These are phyloP conservation scores for Vanrija pseudolonga DNA, from an alignment of 1,284 basidiomycete species.

Conservation along the genomic window DNA sequence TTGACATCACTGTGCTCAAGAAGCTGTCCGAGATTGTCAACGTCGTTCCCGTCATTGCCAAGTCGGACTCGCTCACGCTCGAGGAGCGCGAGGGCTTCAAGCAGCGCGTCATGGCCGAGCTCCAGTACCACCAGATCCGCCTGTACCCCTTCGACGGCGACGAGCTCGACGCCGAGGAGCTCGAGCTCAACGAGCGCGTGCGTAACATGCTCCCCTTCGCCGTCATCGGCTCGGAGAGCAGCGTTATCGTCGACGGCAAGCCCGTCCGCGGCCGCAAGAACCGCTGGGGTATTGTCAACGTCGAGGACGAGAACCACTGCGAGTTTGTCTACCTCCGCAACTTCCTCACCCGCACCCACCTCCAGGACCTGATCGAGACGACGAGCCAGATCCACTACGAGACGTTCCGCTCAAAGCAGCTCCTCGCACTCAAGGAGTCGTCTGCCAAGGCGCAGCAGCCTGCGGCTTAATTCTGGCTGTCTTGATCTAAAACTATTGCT, in stretches of 20 bases:
- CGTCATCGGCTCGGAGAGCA: conserved; percentile 90
- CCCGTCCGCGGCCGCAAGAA: conserved; percentile 93
- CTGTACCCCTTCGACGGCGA: conserved; percentile 97
- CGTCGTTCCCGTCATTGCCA: conserved; percentile 97
- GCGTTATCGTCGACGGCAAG: conserved; percentile 92
- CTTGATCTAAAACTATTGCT: conserved; percentile 1
- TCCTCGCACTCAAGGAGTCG: conserved; percentile 49
- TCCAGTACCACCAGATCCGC: conserved; percentile 88
- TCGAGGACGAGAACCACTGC: conserved; percentile 94
- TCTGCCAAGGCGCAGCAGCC: conserved; percentile 42
- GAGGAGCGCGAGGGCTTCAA: conserved; percentile 94
- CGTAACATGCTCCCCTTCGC: conserved; percentile 95
- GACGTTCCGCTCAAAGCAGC: conserved; percentile 96
- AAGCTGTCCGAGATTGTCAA: conserved; percentile 98
- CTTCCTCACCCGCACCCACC: conserved; percentile 86
- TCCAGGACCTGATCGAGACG: conserved; percentile 98
- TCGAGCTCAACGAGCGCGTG: conserved; percentile 85
- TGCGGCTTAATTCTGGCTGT: not conserved
- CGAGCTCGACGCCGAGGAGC: conserved; percentile 82
- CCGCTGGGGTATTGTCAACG: conserved; percentile 96
- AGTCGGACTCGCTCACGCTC: conserved; percentile 90
- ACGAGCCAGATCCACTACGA: conserved; percentile 99
- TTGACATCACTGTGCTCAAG: conserved; percentile 98
- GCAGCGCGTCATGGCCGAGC: conserved; percentile 88
- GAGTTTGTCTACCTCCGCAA: conserved; percentile 96